These are phyloP conservation scores for Vitis riparia DNA, from an alignment of 164 flowering plant species.

Conservation along the genomic window DNA sequence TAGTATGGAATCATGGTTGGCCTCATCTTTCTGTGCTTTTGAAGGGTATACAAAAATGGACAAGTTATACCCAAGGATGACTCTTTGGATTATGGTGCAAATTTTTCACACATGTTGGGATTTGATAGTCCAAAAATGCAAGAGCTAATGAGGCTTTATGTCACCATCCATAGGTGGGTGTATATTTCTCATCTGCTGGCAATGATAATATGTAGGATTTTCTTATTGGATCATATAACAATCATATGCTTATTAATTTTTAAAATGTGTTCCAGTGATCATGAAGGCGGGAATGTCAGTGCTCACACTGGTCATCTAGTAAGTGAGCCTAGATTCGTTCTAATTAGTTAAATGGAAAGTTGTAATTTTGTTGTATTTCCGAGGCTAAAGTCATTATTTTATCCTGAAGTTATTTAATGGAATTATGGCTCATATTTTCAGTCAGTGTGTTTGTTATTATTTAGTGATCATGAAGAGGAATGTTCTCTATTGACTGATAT, in stretches of 20 bases:
- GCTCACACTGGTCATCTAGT: conserved; percentile 98
- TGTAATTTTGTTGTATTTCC: neutral
- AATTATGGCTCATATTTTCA: too few relatives aligned
- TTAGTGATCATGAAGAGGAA: too few relatives aligned
- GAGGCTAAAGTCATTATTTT: too few relatives aligned
- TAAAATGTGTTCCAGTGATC: conserved; percentile 68
- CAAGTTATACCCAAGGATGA: conserved; percentile 59
- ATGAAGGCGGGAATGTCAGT: conserved; percentile 99
- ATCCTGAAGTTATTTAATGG: neutral
- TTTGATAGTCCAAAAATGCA: conserved; percentile 86
- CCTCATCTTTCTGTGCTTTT: conserved; percentile 13
- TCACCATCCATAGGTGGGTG: conserved; percentile 85
- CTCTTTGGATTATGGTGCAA: conserved; percentile 91
- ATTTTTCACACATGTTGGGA: conserved; percentile 96
- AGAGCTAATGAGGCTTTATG: conserved; percentile 96
- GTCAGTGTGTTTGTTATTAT: too few relatives aligned
- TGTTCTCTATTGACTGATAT: neutral
- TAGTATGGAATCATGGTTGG: neutral
- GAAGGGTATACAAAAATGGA: conserved; percentile 83
- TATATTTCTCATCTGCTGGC: neutral
- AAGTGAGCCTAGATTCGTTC: conserved; percentile 23
- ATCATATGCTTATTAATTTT: neutral
- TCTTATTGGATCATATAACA: too few relatives aligned
- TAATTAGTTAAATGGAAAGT: neutral
- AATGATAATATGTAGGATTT: too few relatives aligned